Conservation (phyloP, 495 filamentous ascomycete genomes). For the Articulospora tetracladia region DNA sequence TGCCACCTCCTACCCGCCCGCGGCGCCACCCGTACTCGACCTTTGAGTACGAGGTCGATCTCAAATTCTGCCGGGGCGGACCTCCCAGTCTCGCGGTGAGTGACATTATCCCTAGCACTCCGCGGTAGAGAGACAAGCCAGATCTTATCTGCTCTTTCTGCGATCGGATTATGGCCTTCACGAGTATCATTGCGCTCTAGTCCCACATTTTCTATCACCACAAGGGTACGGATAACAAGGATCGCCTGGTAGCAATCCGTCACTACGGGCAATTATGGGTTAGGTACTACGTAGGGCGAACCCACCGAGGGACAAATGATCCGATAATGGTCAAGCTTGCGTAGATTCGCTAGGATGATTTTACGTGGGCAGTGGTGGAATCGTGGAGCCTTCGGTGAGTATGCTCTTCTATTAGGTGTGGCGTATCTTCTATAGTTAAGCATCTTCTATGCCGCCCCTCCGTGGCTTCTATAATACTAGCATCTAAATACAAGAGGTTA, state of each 20-base stretch:
- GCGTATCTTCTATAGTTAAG: too few relatives aligned
- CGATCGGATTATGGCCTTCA: neutral
- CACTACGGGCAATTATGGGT: neutral
- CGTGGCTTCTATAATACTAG: too few relatives aligned
- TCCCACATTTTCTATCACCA: neutral
- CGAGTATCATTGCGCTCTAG: neutral
- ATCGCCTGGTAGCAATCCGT: neutral
- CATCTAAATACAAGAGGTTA: too few relatives aligned
- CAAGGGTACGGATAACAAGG: neutral
- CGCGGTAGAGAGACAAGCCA: neutral
- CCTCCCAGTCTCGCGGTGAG: neutral
- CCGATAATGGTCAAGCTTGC: neutral
- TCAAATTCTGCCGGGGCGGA: neutral
- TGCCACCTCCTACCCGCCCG: neutral
- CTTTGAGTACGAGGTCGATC: neutral
- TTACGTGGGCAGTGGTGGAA: neutral
- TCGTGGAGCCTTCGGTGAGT: neutral
- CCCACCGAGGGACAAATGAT: neutral
- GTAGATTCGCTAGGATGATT: neutral
- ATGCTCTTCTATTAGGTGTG: too few relatives aligned
- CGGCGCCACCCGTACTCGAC: neutral
- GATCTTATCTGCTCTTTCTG: neutral
- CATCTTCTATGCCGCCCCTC: too few relatives aligned
- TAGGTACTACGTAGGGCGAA: neutral
- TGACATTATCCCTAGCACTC: neutral